Evolutionary conservation across 805 yeast genomes (phyloP), one percentile per base, ranked within the genome.

Genomic region (Yamadazyma akitaensis): DNA sequence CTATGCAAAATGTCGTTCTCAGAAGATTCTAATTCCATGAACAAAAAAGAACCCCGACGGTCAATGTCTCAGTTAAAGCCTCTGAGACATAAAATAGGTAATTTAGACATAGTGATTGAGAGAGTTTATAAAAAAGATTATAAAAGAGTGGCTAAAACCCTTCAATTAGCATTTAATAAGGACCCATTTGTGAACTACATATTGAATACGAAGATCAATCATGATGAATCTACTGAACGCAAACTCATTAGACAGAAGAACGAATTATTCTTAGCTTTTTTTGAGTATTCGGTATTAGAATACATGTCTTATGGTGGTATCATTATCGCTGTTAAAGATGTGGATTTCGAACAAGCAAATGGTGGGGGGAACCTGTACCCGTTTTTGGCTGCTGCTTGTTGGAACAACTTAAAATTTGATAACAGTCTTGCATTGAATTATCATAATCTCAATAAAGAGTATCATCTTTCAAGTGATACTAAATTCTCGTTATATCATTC

Each of bases 161-260:
- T 80, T 44, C 70, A 72, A 44, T 62, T 76, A 44, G 78, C 82
- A 4, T 80, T 80, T 56, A 75, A 72, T 52, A 74, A 76, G 43
- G 85, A 80, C 59, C 73, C 79, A 26, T 79, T 79, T 53, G 73
- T 77, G 48, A 69, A 71, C 51, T 80, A 78, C 51, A 65, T 69
- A 33, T 68, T 75, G 49, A 78, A 74, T 44, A 68, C 75, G 9
- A 71, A 63, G 40, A 72, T 67, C 46, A 59, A 63, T 45, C 62
- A 58, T 32, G 47, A 50, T 32, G 45, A 45, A 30, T 14, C 60
- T 50, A 77, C 64, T 49, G 68, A 60, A 58, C 67, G 49, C 65
- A 70, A 53, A 40, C 46, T 50, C 21, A 47, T 43, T 12, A 28
- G 40, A 17, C 50, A 47, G 36, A 52, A 52, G 42, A 57, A 47